These are phyloP conservation scores for Xylaria sp. DNA, from an alignment of 2,329 filamentous ascomycete genomes.

Conservation along the genomic window DNA sequence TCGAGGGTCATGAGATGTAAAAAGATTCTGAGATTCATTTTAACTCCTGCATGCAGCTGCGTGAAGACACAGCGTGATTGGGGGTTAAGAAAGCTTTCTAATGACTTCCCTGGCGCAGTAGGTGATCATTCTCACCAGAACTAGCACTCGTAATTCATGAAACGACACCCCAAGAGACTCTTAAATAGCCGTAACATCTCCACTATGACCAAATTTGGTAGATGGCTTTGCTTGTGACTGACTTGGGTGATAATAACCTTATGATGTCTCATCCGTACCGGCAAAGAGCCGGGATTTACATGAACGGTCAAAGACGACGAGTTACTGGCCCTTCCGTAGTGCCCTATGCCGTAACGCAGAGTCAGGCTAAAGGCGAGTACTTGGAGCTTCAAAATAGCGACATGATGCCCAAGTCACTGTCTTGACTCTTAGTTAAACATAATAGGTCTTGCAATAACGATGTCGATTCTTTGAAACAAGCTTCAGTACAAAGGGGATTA, in stretches of 20 bases:
- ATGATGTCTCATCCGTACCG: not conserved
- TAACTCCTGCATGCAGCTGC: not conserved
- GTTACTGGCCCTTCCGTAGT: not conserved
- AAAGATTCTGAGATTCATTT: not conserved
- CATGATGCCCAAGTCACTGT: no score
- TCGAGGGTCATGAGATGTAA: not conserved
- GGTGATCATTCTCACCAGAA: not conserved
- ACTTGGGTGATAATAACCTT: not conserved
- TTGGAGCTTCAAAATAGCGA: no score
- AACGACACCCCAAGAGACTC: not conserved
- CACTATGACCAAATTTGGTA: not conserved
- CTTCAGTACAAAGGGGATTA: no score
- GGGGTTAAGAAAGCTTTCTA: constrained; percentile 1
- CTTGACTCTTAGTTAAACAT: no score
- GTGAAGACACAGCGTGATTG: not conserved
- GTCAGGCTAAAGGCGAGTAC: not conserved
- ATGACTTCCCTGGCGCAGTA: constrained; percentile 35
- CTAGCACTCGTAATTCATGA: not conserved
- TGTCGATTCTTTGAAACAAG: no score
- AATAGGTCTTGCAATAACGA: no score
- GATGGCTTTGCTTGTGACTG: not conserved
- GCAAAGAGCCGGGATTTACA: not conserved
- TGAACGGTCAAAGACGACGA: not conserved
- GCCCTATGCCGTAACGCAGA: not conserved
- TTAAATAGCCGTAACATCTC: not conserved